Percentiles rank a stretch among this genome's conserved stretches.
phyloP scores from a whole-genome alignment of 768 basidiomycete genomes.

The Sarcodon sp. region DNA sequence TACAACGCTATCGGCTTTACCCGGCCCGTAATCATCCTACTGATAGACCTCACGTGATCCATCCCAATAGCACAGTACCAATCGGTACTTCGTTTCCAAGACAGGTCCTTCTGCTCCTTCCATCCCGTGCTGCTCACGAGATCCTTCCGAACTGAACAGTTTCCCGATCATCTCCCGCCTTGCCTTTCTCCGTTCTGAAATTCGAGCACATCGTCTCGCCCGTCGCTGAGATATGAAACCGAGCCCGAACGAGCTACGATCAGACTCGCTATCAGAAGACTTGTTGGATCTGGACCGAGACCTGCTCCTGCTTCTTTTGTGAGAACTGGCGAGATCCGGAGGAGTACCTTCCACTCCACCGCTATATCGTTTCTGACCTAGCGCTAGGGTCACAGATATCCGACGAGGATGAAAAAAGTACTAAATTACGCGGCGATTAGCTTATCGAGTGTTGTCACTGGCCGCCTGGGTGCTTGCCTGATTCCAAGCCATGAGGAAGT shows the following conservation, averaged over 20 bases:
- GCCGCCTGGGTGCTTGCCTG: slow-evolving; percentile 20
- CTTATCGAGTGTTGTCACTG: neutral
- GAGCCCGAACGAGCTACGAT: too few relatives aligned
- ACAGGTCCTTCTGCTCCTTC: neutral
- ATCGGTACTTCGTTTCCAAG: neutral
- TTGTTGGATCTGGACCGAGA: too few relatives aligned
- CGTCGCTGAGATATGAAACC: neutral
- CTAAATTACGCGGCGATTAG: slow-evolving; percentile 1
- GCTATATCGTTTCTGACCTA: slow-evolving; percentile 4
- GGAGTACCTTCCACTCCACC: slow-evolving; percentile 2
- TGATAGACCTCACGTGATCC: neutral
- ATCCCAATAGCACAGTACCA: neutral
- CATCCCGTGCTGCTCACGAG: neutral
- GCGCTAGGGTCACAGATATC: slow-evolving; percentile 9
- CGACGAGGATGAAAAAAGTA: slow-evolving; percentile 12
- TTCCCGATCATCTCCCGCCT: neutral
- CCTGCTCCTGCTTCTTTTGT: neutral
- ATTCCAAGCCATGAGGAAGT: slow-evolving; percentile 37
- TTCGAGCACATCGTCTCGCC: neutral
- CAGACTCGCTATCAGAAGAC: too few relatives aligned
- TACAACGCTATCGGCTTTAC: neutral
- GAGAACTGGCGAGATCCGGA: slow-evolving; percentile 3
- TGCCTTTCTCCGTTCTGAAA: neutral
- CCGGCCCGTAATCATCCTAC: neutral
- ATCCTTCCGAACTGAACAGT: neutral